phyloP scores from a whole-genome alignment of 2,329 filamentous ascomycete species.

The Stagonosporopsis rhizophila region DNA sequence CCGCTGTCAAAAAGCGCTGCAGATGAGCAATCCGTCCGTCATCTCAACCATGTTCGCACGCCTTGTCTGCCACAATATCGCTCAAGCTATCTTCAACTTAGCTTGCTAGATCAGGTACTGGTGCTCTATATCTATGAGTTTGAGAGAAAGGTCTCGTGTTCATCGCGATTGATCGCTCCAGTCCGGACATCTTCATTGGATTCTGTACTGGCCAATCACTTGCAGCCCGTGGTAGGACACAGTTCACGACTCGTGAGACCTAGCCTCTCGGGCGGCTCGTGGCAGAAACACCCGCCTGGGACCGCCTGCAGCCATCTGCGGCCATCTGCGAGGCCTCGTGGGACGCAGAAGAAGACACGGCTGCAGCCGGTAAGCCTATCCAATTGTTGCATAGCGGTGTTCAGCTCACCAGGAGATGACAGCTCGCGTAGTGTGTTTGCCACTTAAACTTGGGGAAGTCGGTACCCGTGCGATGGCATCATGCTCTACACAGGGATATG shows the following conservation, averaged over 20 bases:
- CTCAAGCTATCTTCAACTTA: not conserved
- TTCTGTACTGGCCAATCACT: not conserved
- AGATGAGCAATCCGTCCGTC: conserved; percentile 5
- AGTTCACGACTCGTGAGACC: not conserved
- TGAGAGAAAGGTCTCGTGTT: not conserved
- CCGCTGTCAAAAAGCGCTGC: conserved; percentile 9
- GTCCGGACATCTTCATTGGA: not conserved
- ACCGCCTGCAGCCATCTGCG: conserved; percentile 3
- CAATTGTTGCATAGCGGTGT: conserved; percentile 6
- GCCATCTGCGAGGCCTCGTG: conserved; percentile 8
- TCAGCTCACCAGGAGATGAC: conserved; percentile 16
- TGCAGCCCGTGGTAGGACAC: not conserved
- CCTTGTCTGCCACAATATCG: not conserved
- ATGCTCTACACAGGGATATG: conserved; percentile 11
- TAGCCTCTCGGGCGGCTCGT: conserved; percentile 1
- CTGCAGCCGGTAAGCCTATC: conserved; percentile 4
- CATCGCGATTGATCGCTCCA: not conserved
- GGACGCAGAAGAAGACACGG: conserved; percentile 21
- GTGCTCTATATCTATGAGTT: not conserved
- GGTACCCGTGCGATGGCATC: conserved; percentile 26
- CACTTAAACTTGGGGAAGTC: conserved; percentile 27
- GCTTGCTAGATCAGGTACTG: not conserved
- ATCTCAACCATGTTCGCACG: not conserved
- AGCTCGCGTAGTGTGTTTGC: conserved; percentile 21
- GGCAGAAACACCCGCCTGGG: not conserved